Percentiles rank a stretch among this genome's conserved stretches.
phyloP scores from a whole-genome alignment of 176 grass and related monocot genomes.

The Zizania latifolia region DNA sequence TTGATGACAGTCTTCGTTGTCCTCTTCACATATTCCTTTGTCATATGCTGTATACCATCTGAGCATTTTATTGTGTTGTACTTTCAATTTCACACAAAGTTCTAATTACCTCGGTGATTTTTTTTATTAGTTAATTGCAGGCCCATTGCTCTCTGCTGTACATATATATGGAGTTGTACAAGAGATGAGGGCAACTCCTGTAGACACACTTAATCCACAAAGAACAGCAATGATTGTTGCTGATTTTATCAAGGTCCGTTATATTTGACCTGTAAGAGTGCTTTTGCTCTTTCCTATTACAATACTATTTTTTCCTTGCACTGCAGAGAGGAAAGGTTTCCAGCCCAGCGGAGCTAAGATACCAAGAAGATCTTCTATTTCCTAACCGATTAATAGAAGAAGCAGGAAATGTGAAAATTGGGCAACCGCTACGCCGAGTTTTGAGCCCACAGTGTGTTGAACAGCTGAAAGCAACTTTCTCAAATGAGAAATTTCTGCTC shows the following conservation, averaged over 20 bases:
- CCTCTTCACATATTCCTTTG: background rate
- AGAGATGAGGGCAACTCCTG: slow-evolving; percentile 89
- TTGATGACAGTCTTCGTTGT: background rate
- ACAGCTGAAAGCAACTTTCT: slow-evolving; percentile 51
- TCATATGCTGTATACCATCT: background rate
- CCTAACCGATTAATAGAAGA: slow-evolving; percentile 65
- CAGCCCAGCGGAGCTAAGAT: slow-evolving; percentile 78
- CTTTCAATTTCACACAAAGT: background rate
- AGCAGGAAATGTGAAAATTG: slow-evolving; percentile 70
- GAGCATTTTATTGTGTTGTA: background rate
- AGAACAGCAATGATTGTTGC: slow-evolving; percentile 85
- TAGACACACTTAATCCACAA: slow-evolving; percentile 85
- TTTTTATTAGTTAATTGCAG: slow-evolving; percentile 72
- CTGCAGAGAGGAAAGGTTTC: slow-evolving; percentile 72
- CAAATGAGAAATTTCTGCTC: slow-evolving; percentile 73
- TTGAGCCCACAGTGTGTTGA: slow-evolving; percentile 32
- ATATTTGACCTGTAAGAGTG: background rate
- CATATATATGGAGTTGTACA: slow-evolving; percentile 84
- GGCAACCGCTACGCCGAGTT: slow-evolving; percentile 42
- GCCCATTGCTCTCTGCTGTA: slow-evolving; percentile 69
- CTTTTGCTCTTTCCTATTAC: background rate
- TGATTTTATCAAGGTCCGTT: slow-evolving; percentile 75
- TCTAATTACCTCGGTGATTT: slow-evolving; percentile 14
- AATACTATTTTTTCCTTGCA: slow-evolving; percentile 8
- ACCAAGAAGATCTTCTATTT: slow-evolving; percentile 64